Conservation (phyloP, 2,329 filamentous ascomycete genomes). For the Furcasterigmium furcatum region DNA sequence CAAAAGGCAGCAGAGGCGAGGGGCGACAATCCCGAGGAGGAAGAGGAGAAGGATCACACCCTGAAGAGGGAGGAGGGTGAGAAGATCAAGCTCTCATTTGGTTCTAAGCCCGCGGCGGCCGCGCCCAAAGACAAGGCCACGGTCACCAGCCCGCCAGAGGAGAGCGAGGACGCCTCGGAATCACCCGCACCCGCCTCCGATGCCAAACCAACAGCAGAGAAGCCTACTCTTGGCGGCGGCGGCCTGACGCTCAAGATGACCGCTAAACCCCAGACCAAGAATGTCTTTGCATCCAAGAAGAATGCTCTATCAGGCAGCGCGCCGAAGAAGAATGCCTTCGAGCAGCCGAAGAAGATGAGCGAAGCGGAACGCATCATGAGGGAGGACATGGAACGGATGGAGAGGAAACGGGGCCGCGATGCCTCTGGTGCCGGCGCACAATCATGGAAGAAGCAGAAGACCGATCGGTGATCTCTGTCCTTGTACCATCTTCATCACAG, state of each 20-base stretch:
- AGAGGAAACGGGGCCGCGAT: constrained; percentile 60
- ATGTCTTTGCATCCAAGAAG: constrained; percentile 71
- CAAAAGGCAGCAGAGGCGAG: constrained; percentile 53
- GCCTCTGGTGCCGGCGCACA: constrained; percentile 40
- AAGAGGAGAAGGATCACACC: constrained; percentile 36
- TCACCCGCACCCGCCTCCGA: constrained; percentile 12
- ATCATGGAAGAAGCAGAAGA: constrained; percentile 50
- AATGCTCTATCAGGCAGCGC: constrained; percentile 60
- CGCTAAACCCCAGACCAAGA: constrained; percentile 67
- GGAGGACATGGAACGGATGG: constrained; percentile 74
- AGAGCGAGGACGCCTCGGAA: constrained; percentile 10
- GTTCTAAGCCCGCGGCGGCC: constrained; percentile 31
- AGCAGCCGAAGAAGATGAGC: constrained; percentile 78
- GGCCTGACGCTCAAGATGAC: constrained; percentile 63
- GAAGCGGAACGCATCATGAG: constrained; percentile 89
- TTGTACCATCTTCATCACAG: neutral
- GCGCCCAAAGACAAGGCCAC: constrained; percentile 12
- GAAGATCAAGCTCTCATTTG: constrained; percentile 71
- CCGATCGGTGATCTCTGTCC: constrained; percentile 3
- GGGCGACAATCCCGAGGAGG: constrained; percentile 35
- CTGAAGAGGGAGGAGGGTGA: constrained; percentile 67
- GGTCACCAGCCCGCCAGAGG: constrained; percentile 11
- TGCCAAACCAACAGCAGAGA: constrained; percentile 4
- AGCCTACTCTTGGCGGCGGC: constrained; percentile 9
- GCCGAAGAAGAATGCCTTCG: constrained; percentile 58